Evolutionary conservation across 768 basidiomycete species (phyloP).

Genomic region (Gymnopilus junonius): DNA sequence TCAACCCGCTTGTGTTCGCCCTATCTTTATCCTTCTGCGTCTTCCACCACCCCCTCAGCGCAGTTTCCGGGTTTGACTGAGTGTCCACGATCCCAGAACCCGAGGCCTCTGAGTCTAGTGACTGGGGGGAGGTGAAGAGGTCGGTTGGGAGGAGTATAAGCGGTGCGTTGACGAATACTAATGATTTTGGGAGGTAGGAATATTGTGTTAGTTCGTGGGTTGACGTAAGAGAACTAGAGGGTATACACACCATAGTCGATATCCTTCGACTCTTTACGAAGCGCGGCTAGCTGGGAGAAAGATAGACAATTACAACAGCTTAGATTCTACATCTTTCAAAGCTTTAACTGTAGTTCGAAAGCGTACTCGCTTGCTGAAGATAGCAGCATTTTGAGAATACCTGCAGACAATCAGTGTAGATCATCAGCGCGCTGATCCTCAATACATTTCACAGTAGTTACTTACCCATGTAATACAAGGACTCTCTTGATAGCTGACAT

Average conservation of each 20-base stretch:
- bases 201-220: neutral
- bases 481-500: conserved; percentile 14
- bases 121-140: conserved; percentile 34
- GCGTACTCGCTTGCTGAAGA: conserved; percentile 75
- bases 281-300: conserved; percentile 63
- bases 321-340: neutral
- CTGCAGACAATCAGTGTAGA: conserved; percentile 32
- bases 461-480: conserved; percentile 43
- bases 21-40: conserved; percentile 53
- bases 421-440: neutral
- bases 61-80: conserved; percentile 59
- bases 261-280: conserved; percentile 70
- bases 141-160: conserved; percentile 70
- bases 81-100: conserved; percentile 28
- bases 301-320: neutral
- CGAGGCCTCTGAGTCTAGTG: conserved; percentile 40
- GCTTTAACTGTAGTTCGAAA: neutral
- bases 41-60: conserved; percentile 77
- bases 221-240: neutral
- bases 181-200: neutral
- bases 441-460: neutral
- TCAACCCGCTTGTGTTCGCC: conserved; percentile 57
- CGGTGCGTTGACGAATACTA: conserved; percentile 80
- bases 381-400: conserved; percentile 71
- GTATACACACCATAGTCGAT: conserved; percentile 66